Evolutionary conservation across 1,139 yeast species (phyloP).

Genomic region (Zhuliangozyma blackwelliae): DNA sequence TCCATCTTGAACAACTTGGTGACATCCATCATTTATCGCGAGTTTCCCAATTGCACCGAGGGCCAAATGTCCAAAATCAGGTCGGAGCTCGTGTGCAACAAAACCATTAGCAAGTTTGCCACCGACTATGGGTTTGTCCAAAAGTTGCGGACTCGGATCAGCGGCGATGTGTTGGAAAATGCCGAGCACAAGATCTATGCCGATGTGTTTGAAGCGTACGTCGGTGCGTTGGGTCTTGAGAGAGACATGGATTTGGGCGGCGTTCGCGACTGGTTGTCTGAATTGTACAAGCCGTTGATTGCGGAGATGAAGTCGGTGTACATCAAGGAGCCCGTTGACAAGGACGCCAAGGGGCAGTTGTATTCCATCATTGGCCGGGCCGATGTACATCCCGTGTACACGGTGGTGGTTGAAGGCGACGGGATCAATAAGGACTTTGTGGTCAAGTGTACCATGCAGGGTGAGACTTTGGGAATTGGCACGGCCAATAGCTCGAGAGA

Average conservation of each 20-base stretch:
- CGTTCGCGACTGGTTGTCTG: constrained; percentile 58
- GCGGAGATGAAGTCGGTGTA: constrained; percentile 23
- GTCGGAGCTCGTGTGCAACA: constrained; percentile 69
- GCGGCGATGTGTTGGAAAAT: constrained; percentile 27
- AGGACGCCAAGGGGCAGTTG: constrained; percentile 70
- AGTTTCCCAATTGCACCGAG: constrained; percentile 71
- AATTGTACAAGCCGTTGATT: constrained; percentile 39
- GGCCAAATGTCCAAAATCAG: constrained; percentile 77
- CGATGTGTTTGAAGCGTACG: constrained; percentile 85
- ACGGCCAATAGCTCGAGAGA: constrained; percentile 56
- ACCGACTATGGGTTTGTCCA: constrained; percentile 65
- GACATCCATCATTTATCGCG: constrained; percentile 60
- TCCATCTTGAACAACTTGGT: constrained; percentile 73
- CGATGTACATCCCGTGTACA: constrained; percentile 60
- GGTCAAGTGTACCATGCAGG: constrained; percentile 65
- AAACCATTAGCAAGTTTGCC: constrained; percentile 68
- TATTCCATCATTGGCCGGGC: constrained; percentile 81
- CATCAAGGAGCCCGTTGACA: constrained; percentile 37
- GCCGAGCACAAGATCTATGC: constrained; percentile 59
- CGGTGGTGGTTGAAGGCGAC: constrained; percentile 48
- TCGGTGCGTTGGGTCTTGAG: constrained; percentile 78
- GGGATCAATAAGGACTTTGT: constrained; percentile 48
- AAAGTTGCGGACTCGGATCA: constrained; percentile 46
- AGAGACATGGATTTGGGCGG: constrained; percentile 40
- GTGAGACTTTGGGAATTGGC: constrained; percentile 55